These are phyloP conservation scores for Mycena rebaudengoi DNA, from an alignment of 768 basidiomycete species.

Conservation along the genomic window DNA sequence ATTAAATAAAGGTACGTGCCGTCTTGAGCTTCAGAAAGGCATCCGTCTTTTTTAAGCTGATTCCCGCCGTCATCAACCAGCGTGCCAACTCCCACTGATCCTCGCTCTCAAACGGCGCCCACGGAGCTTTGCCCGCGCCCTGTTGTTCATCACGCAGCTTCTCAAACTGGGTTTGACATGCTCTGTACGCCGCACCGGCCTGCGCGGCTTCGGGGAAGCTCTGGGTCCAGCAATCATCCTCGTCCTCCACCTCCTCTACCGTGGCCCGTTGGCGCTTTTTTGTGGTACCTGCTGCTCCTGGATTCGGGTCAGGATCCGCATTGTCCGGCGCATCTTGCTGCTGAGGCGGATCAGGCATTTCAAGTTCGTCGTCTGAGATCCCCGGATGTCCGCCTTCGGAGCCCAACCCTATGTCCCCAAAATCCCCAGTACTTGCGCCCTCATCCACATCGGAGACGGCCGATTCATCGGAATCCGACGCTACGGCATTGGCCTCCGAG, in stretches of 20 bases:
- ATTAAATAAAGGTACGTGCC: neutral
- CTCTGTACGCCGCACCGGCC: neutral
- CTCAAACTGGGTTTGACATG: conserved; percentile 20
- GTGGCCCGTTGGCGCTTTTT: neutral
- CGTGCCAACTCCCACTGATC: conserved; percentile 41
- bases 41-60: conserved; percentile 37
- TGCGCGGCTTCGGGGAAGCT: neutral
- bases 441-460: too few species aligned
- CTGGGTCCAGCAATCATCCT: neutral
- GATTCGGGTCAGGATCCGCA: neutral
- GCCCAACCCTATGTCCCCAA: too few species aligned
- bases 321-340: neutral
- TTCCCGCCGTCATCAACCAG: conserved; percentile 36
- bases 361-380: too few species aligned
- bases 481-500: too few species aligned
- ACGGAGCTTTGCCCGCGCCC: conserved; percentile 8
- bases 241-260: neutral
- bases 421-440: too few species aligned
- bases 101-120: conserved; percentile 36
- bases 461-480: too few species aligned
- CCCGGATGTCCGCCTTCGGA: too few species aligned
- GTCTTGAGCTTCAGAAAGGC: conserved; percentile 35
- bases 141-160: conserved; percentile 9
- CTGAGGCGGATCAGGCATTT: too few species aligned
- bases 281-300: neutral